phyloP scores from a whole-genome alignment of 2,329 filamentous ascomycete species.

The Tympanopsis confertula region DNA sequence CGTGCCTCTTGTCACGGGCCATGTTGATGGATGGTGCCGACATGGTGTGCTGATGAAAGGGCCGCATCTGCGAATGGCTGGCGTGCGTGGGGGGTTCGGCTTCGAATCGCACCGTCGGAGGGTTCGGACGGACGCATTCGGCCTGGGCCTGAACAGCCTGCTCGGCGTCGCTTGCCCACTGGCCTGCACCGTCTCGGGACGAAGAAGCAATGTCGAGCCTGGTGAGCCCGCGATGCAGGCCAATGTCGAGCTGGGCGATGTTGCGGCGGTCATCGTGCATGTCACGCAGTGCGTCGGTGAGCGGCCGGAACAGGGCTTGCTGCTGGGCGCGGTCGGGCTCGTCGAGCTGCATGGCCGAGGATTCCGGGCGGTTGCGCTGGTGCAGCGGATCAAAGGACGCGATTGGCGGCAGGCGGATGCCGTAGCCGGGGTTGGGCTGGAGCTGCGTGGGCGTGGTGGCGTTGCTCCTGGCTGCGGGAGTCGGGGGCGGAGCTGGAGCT shows the following conservation, averaged over 20 bases:
- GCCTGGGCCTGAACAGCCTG: conserved; percentile 41
- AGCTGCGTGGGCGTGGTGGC: conserved; percentile 45
- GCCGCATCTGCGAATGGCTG: conserved; percentile 17
- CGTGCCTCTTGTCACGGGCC: conserved; percentile 54
- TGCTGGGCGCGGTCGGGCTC: conserved; percentile 9
- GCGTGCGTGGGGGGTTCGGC: conserved; percentile 24
- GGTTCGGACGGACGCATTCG: conserved; percentile 33
- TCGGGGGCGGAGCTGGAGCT: conserved; percentile 39
- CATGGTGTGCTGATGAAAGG: conserved; percentile 43
- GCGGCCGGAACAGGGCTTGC: neutral
- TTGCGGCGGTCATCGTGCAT: conserved; percentile 33
- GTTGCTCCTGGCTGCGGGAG: conserved; percentile 48
- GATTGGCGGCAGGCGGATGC: conserved; percentile 52
- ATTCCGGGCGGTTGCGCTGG: no score
- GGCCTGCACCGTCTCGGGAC: conserved; percentile 32
- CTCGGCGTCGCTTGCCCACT: conserved; percentile 45
- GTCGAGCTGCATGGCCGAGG: no score
- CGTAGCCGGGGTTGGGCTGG: conserved; percentile 35
- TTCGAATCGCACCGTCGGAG: conserved; percentile 42
- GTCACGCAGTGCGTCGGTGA: conserved; percentile 4
- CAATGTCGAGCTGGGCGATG: conserved; percentile 51
- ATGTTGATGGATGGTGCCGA: conserved; percentile 45
- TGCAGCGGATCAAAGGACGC: conserved; percentile 59
- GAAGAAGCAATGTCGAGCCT: conserved; percentile 48
- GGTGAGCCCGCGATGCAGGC: conserved; percentile 53